A percentile compares a stretch with the other conserved stretches of the same genome.
phyloP scores from a whole-genome alignment of 2,329 filamentous ascomycete genomes.

The Pseudocercospora crystallina region DNA sequence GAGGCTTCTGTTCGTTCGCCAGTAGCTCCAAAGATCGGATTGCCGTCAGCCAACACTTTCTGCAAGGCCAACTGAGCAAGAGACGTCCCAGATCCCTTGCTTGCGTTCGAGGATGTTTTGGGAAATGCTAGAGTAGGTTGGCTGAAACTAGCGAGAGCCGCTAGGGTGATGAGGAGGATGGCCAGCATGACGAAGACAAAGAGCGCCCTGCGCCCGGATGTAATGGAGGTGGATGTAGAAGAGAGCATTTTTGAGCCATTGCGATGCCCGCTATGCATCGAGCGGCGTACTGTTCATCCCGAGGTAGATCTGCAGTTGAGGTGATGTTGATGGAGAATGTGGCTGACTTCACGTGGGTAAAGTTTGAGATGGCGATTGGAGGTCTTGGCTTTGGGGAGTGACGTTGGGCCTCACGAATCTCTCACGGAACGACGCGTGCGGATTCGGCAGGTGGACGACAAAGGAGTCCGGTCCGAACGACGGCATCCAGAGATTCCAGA shows the following conservation, averaged over 20 bases:
- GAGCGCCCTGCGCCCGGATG: slow-evolving; percentile 8
- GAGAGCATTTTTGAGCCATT: neutral
- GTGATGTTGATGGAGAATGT: no score
- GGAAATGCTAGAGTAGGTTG: slow-evolving; percentile 10
- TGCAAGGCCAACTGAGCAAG: slow-evolving; percentile 41
- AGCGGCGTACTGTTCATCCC: no score
- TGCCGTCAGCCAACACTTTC: slow-evolving; percentile 44
- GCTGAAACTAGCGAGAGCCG: slow-evolving; percentile 12
- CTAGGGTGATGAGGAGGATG: slow-evolving; percentile 16
- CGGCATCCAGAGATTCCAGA: no score
- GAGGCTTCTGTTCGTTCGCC: slow-evolving; percentile 16
- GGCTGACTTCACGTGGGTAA: no score
- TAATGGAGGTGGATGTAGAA: neutral
- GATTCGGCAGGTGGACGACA: no score
- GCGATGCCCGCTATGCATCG: no score
- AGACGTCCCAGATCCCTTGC: neutral
- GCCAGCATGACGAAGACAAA: slow-evolving; percentile 13
- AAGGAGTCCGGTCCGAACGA: no score
- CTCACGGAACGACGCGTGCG: no score
- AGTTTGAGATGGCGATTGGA: no score
- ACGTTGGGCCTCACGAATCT: no score
- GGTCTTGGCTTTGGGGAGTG: no score
- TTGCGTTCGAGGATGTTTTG: slow-evolving; percentile 1
- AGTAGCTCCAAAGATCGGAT: slow-evolving; percentile 44
- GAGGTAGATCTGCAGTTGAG: no score